These are phyloP conservation scores for Fusarium illudens DNA, from an alignment of 2,329 filamentous ascomycete genomes.

Conservation along the genomic window DNA sequence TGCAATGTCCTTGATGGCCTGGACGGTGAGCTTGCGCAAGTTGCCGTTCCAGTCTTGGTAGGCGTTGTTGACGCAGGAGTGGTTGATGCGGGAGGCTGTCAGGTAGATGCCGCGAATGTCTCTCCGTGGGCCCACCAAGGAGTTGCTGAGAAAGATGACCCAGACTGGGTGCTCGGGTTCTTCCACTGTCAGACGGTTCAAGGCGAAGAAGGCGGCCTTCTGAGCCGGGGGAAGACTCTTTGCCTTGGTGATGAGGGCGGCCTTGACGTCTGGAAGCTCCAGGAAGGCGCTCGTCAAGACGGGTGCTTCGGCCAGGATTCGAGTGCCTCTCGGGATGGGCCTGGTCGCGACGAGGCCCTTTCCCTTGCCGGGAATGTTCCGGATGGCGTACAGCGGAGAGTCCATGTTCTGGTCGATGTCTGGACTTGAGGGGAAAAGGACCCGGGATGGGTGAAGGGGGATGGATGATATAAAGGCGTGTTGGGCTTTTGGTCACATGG, in stretches of 20 bases:
- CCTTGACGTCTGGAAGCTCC: not conserved
- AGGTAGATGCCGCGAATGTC: conserved; percentile 29
- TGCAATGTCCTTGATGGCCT: conserved; percentile 36
- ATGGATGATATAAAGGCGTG: no score
- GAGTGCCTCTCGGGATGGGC: not conserved
- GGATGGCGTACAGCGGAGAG: not conserved
- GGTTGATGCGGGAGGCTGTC: conserved; percentile 38
- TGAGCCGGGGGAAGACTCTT: not conserved
- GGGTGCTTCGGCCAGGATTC: conserved; percentile 8
- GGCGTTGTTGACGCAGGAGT: conserved; percentile 40
- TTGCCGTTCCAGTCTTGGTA: conserved; percentile 36
- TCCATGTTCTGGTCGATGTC: no score
- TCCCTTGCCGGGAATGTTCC: not conserved
- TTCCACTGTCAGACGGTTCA: not conserved
- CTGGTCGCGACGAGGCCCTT: conserved; percentile 1
- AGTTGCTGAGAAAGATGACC: conserved; percentile 14
- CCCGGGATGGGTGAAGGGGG: no score
- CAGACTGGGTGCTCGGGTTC: not conserved
- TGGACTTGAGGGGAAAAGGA: no score
- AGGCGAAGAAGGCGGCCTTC: not conserved
- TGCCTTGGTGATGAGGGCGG: not conserved
- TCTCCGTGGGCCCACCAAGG: not conserved
- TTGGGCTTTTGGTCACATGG: no score
- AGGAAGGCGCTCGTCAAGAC: conserved; percentile 1
- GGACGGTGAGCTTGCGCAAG: conserved; percentile 33